Conservation (phyloP, 495 filamentous ascomycete species). For the Recurvomyces mirabilis region DNA sequence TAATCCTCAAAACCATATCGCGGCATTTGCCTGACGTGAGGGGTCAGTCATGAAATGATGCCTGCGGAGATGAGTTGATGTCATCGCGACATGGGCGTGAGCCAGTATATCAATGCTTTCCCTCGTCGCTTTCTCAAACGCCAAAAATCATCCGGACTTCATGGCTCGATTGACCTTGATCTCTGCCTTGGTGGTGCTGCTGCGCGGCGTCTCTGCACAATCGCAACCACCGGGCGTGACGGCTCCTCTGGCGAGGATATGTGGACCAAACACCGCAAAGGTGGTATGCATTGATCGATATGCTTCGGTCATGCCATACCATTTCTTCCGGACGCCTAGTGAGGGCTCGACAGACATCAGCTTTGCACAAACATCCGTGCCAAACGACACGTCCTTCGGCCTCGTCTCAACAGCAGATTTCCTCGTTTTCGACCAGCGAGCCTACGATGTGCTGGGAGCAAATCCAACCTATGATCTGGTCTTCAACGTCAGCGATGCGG, state of each 20-base stretch:
- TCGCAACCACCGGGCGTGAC: conserved; percentile 6
- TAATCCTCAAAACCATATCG: too few species aligned
- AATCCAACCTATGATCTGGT: conserved; percentile 27
- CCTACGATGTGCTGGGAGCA: conserved; percentile 29
- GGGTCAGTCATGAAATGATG: too few species aligned
- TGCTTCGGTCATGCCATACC: conserved; percentile 22
- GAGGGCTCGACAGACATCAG: conserved; percentile 11
- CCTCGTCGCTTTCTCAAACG: not conserved
- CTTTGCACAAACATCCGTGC: conserved; percentile 24
- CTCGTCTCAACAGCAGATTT: conserved; percentile 28
- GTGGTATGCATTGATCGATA: conserved; percentile 27
- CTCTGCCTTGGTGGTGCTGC: too few species aligned
- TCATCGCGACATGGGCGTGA: too few species aligned
- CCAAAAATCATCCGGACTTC: too few species aligned
- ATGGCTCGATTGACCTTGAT: too few species aligned
- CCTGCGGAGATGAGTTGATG: too few species aligned
- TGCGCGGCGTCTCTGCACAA: not conserved
- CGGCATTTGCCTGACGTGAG: too few species aligned
- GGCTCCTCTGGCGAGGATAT: conserved; percentile 2
- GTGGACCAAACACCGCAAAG: conserved; percentile 1
- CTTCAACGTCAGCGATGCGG: conserved; percentile 26
- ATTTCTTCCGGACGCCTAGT: conserved; percentile 24
- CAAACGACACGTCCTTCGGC: conserved; percentile 25
- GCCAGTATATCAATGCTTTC: too few species aligned
- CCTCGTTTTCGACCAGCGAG: conserved; percentile 31